Evolutionary conservation across 768 basidiomycete species (phyloP), one percentile per base, ranked within the genome.

Genomic region (Suillus decipiens): DNA sequence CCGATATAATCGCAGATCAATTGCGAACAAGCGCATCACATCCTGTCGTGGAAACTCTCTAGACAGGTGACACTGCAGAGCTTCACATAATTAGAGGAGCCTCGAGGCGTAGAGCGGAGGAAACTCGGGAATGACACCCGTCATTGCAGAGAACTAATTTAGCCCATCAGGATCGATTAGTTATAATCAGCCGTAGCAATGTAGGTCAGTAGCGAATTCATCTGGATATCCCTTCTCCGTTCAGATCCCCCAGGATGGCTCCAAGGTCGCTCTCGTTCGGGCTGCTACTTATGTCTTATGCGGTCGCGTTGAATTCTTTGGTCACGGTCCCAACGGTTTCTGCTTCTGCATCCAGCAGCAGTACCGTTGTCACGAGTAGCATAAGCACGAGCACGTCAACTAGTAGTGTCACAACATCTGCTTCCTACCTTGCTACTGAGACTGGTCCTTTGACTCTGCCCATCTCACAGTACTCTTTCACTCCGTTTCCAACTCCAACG

Each of bases 401-500:
- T 31, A 53, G 34, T 24, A 22, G 36, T 8, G 22, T 36, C 8
- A 3, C 54, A n/a, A 22, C 65, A 17, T 58, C 65, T 24, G 34
- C 63, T 8, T 63, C 66, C 33, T 34, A 19, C 6, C 28, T 61
- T 15, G 43, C 68, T 0, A 69, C 72, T 10, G 66, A 69, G 41
- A 65, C 66, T 2, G 71, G 64, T 14, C 74, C 69, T 53, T 60
- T 72, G 15, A 77, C 73, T 31, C 56, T 80, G 37, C 80, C 82
- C 15, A 77, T 82, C 55, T 73, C 78, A 22, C 66, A 72, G 0
- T 78, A 79, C 60, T 66, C 80, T 1, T 89, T 90, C 78, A 74
- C 81, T 14, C 82, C 87, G 4, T 89, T 83, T 78, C 87, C 89
- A 1, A 79, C 83, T 15, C 87, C 89, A 17, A 82, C 84, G 0